Percentiles rank a stretch among this genome's conserved stretches.
Conservation (phyloP, 805 yeast genomes). For the Blastobotrys americana region DNA sequence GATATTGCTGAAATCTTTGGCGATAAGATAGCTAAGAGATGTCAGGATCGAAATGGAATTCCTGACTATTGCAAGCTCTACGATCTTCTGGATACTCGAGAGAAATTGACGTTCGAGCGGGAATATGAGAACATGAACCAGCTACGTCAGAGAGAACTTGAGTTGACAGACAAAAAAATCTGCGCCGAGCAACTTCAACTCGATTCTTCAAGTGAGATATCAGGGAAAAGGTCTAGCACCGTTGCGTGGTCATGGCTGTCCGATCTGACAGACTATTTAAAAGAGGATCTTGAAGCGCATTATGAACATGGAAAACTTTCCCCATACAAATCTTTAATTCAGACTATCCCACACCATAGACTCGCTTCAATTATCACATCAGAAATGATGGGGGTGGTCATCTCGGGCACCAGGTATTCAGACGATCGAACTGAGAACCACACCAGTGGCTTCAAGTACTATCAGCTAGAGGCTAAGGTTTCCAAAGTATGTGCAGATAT, state of each 20-base stretch:
- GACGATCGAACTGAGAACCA: too few species aligned
- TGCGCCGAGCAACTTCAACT: constrained; percentile 83
- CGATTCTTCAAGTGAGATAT: constrained; percentile 44
- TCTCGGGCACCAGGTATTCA: too few species aligned
- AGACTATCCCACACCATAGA: too few species aligned
- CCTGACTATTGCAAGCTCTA: constrained; percentile 10
- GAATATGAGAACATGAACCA: constrained; percentile 64
- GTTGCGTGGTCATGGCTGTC: constrained; percentile 2
- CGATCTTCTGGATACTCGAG: constrained; percentile 8
- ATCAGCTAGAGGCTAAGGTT: too few species aligned
- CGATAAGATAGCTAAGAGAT: not conserved
- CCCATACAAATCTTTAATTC: too few species aligned
- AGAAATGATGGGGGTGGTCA: too few species aligned
- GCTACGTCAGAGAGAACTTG: constrained; percentile 67
- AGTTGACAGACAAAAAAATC: constrained; percentile 67
- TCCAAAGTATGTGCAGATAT: not conserved
- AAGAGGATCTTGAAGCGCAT: not conserved
- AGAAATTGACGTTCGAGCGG: constrained; percentile 43
- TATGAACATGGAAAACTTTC: too few species aligned
- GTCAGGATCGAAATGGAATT: constrained; percentile 4
- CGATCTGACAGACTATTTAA: not conserved
- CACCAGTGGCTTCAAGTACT: too few species aligned
- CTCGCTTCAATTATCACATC: too few species aligned
- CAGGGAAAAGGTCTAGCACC: not conserved
- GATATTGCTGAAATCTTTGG: constrained; percentile 6